Percentiles rank a stretch among this genome's conserved stretches.
phyloP scores from a whole-genome alignment of 495 filamentous ascomycete genomes.

The Aspergillus avenaceus region DNA sequence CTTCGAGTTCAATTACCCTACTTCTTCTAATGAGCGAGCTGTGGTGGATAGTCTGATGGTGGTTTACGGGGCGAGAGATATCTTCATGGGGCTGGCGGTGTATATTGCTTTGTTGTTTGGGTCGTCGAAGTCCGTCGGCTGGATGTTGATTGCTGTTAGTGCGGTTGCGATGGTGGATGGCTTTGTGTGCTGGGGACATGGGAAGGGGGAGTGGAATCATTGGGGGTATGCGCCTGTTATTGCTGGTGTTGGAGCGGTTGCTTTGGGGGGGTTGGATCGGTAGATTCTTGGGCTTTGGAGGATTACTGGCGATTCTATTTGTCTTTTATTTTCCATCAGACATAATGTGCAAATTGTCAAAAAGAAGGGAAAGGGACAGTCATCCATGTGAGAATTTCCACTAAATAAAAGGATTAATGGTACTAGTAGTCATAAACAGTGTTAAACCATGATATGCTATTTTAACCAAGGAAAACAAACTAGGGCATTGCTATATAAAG shows the following conservation, averaged over 20 bases:
- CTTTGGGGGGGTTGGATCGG: constrained; percentile 22
- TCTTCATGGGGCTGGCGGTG: constrained; percentile 51
- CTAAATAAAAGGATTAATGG: no score
- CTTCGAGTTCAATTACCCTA: constrained; percentile 38
- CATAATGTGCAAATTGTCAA: no score
- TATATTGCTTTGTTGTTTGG: constrained; percentile 35
- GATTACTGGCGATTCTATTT: no score
- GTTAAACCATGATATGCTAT: no score
- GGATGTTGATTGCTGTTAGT: constrained; percentile 40
- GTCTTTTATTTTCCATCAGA: no score
- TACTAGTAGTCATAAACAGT: no score
- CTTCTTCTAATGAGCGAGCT: constrained; percentile 22
- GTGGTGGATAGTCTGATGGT: constrained; percentile 39
- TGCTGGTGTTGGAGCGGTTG: constrained; percentile 27
- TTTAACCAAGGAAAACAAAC: no score
- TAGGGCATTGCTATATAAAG: no score
- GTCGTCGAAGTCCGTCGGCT: constrained; percentile 36
- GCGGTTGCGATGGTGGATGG: constrained; percentile 47
- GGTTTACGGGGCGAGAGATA: constrained; percentile 48
- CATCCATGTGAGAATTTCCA: no score
- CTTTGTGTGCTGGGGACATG: constrained; percentile 33
- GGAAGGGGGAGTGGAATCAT: constrained; percentile 49
- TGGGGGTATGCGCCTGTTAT: constrained; percentile 51
- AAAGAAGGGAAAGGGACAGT: no score
- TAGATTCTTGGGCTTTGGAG: no score